Evolutionary conservation across 1,139 yeast species (phyloP).

Genomic region (Geotrichum candidum): DNA sequence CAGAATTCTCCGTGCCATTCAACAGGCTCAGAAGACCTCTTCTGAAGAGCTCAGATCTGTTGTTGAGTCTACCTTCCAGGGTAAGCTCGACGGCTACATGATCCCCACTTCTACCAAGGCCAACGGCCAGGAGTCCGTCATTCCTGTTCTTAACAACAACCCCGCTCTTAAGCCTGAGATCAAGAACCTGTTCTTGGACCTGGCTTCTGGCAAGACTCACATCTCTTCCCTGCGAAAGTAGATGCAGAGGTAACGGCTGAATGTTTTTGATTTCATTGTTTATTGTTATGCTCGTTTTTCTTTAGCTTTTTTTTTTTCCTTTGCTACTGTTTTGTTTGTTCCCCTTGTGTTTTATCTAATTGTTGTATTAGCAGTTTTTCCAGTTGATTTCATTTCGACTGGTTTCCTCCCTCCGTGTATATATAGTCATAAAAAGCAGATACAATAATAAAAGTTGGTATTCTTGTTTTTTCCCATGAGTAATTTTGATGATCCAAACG

Average conservation of each 20-base stretch:
- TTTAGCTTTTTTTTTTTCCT: not conserved
- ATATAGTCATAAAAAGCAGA: not conserved
- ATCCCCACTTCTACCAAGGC: conserved; percentile 14
- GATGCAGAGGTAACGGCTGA: not conserved
- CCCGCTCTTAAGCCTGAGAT: conserved; percentile 22
- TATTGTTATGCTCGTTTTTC: not conserved
- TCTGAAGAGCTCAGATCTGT: conserved; percentile 14
- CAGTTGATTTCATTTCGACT: not conserved
- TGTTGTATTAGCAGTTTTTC: not conserved
- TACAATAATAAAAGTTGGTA: not conserved
- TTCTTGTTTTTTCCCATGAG: not conserved
- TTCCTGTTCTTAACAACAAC: conserved; percentile 26
- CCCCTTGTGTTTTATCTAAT: not conserved
- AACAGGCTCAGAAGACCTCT: conserved; percentile 12
- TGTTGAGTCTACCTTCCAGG: conserved; percentile 24
- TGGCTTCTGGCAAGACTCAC: conserved; percentile 28
- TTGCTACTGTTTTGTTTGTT: not conserved
- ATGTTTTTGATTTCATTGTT: not conserved
- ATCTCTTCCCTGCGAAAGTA: conserved; percentile 20
- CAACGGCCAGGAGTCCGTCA: conserved; percentile 18
- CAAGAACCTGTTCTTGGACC: conserved; percentile 24
- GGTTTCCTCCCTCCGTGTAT: not conserved
- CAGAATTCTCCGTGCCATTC: conserved; percentile 16
- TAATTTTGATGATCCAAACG: not conserved
- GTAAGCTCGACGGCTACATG: conserved; percentile 19